Conservation (phyloP, 2,329 filamentous ascomycete species). For the Ambrosiella beaveri region DNA sequence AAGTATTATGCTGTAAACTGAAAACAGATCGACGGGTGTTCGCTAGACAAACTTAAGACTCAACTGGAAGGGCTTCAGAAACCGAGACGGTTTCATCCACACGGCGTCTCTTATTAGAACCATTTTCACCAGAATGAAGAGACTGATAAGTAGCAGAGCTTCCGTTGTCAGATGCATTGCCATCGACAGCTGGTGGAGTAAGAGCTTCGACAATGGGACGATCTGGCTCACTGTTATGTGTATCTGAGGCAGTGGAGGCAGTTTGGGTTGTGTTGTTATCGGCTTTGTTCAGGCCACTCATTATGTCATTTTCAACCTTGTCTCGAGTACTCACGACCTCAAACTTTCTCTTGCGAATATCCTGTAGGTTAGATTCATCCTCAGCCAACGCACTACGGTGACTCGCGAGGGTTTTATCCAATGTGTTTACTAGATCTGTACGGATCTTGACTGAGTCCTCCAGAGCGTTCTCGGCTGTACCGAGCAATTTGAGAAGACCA, state of each 20-base stretch:
- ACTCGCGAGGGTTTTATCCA: conserved; percentile 65
- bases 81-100: conserved; percentile 23
- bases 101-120: conserved; percentile 38
- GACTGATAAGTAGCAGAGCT: conserved; percentile 24
- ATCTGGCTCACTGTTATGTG: conserved; percentile 34
- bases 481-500: conserved; percentile 74
- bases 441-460: conserved; percentile 80
- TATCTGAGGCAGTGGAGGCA: background rate
- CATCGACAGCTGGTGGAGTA: conserved; percentile 53
- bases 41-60: background rate
- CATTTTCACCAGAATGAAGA: conserved; percentile 31
- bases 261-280: conserved; percentile 21
- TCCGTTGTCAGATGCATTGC: background rate
- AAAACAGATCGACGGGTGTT: background rate
- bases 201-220: conserved; percentile 73
- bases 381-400: conserved; percentile 52
- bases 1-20: background rate
- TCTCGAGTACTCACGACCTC: conserved; percentile 69
- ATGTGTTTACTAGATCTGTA: conserved; percentile 53
- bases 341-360: conserved; percentile 47
- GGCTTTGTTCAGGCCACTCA: conserved; percentile 58
- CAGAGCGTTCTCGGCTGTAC: conserved; percentile 75
- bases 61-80: background rate
- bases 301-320: conserved; percentile 80
- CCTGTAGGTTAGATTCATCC: conserved; percentile 49